Evolutionary conservation across 75 land plant species (phyloP), one percentile per base, ranked within the genome.

Genomic region (Sequoia sempervirens): DNA sequence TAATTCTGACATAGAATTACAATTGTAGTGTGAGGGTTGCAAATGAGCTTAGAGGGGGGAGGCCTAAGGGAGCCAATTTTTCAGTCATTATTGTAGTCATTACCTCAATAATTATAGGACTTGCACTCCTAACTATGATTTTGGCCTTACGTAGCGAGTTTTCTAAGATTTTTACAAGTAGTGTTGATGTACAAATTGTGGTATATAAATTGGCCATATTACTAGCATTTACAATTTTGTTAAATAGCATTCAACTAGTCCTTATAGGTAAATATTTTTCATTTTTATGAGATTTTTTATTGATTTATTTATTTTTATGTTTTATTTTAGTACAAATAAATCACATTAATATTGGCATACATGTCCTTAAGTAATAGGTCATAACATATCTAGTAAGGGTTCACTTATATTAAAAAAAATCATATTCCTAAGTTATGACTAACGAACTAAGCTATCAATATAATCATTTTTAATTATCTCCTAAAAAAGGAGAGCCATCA

Each of bases 141-240:
- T 5, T 87, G 2, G 52, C 64, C n/a, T n/a, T 81, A 1, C 83
- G 80, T 8, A 85, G 69, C 64, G 81, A 85, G 38, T 40, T 85
- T 30, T 87, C 84, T 15, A 30, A 23, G 47, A 80, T 83, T 18
- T 87, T 87, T 72, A 87, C 79, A 46, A 40, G 85, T 23, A 87
- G 86, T 64, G 43, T 40, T 30, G 83, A 40, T 38, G 80, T 85
- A 30, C n/a, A 80, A 18, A 26, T 20, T 14, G 14, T 15, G 23
- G 75, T 87, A 5, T 37, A 83, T 41, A 66, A 26, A 9, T 26
- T 87, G 34, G 64, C 82, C n/a, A 43, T 87, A 1, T 32, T 73
- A 14, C 86, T 87, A 5, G 87, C 88, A 40, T 73, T 83, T 10
- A 46, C 84, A 1, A 41, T 87, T 13, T 26, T 87, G 2, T 23